Base-by-base conservation (phyloP, 1,284 basidiomycete genomes). In the Mycosarcoma maydis region DNA sequence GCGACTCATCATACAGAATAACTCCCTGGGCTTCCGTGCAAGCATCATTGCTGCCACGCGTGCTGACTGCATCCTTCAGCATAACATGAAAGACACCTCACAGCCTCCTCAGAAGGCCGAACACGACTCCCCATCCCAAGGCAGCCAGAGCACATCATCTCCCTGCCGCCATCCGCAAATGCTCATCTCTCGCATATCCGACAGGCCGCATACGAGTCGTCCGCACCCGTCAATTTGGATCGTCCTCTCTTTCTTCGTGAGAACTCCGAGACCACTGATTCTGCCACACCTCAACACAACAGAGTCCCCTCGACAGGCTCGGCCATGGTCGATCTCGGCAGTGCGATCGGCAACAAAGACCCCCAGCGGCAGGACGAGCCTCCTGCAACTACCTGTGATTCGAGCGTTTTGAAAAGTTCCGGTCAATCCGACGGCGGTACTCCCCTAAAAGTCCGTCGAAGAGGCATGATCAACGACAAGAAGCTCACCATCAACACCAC, bases 391-490 rank as follows among this genome's bases (percentile, higher is more conserved):
- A 39, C 50, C 4, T 40, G 34, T 33, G 57, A 54, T 17, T 47
- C 46, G 6, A 44, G 58, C 10, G 46, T 51, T 3, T 36, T 47
- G 13, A 49, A 48, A 19, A 20, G 36, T 10, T 61, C 58, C n/a
- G 40, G 40, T 9, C 33, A 36, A 10, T 37, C 39, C 2, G 40
- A 51, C 24, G 24, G 24, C 19, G 47, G 44, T 2, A 61, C 58
- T 3, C 53, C 60, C 4, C 60, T 62, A 33, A 62, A 56, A 40
- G 37, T 56, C n/a, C 60, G 60, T 16, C 39, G 60, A 26, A 34
- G 53, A 4, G 60, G 60, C 9, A 30, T 52, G 44, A 40, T 50
- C 13, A 56, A 52, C 30, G 60, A 56, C 30, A 56, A 51, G 51
- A 62, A 56, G 40, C 53, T 62, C 39, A 62, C 59, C 33, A 55